phyloP scores from a whole-genome alignment of 805 yeast genomes.

The Dipodascus geniculatus region DNA sequence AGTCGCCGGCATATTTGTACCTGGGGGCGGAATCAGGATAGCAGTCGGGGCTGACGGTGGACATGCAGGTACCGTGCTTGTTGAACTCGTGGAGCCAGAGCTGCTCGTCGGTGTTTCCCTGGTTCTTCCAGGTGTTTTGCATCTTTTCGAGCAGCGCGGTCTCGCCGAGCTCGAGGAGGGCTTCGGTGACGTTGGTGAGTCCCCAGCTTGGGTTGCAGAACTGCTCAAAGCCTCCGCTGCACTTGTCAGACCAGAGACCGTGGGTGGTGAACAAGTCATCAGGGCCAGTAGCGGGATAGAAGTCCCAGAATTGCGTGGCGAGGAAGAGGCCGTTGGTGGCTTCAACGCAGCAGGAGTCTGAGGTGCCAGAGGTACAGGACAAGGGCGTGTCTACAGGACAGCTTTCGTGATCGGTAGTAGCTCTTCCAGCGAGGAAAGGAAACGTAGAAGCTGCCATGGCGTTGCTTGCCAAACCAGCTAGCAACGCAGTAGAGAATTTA shows the following conservation, averaged over 20 bases:
- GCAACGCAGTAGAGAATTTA: not conserved
- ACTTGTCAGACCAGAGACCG: conserved; percentile 83
- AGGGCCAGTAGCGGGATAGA: conserved; percentile 62
- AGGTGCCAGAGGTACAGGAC: conserved; percentile 19
- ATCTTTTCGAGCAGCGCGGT: conserved; percentile 43
- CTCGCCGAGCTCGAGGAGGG: conserved; percentile 33
- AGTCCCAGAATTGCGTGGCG: conserved; percentile 92
- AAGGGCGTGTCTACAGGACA: conserved; percentile 26
- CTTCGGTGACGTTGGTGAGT: conserved; percentile 37
- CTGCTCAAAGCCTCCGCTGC: conserved; percentile 73
- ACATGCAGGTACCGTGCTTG: conserved; percentile 89
- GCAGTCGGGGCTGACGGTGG: conserved; percentile 64
- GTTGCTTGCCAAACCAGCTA: not conserved
- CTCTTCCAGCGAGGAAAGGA: conserved; percentile 4
- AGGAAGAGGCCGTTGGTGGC: conserved; percentile 74
- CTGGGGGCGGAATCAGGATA: conserved; percentile 29
- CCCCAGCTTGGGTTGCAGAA: conserved; percentile 57
- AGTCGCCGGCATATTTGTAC: conserved; percentile 49
- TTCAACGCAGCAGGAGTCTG: conserved; percentile 73
- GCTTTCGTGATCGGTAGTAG: conserved; percentile 16
- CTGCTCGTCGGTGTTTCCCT: conserved; percentile 51
- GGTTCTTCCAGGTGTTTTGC: conserved; percentile 60
- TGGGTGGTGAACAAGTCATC: conserved; percentile 64
- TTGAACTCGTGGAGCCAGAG: conserved; percentile 90
- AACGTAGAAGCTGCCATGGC: not conserved